phyloP scores from a whole-genome alignment of 345 rosid genomes.

The Arabis hirsuta region DNA sequence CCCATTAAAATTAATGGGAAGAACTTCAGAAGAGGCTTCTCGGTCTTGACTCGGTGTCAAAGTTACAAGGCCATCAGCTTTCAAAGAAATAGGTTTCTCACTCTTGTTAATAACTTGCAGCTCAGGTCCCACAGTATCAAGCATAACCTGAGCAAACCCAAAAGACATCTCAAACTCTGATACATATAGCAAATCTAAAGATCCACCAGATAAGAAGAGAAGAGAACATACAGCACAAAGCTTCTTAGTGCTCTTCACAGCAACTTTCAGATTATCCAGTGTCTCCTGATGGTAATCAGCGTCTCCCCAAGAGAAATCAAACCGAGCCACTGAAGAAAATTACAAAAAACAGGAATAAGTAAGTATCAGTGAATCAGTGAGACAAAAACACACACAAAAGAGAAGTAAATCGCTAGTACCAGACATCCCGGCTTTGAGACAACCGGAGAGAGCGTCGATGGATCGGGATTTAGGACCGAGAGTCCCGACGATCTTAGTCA shows the following conservation, averaged over 20 bases:
- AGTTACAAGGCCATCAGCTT: slow-evolving; percentile 73
- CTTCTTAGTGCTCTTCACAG: slow-evolving; percentile 80
- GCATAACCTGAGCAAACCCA: slow-evolving; percentile 69
- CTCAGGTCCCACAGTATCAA: slow-evolving; percentile 95
- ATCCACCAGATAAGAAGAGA: background rate
- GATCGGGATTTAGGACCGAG: slow-evolving; percentile 88
- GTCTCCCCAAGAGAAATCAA: slow-evolving; percentile 91
- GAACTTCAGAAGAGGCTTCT: slow-evolving; percentile 81
- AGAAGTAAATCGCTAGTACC: slow-evolving; percentile 46
- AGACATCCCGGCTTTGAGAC: slow-evolving; percentile 94
- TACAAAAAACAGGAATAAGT: background rate
- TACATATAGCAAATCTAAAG: slow-evolving; percentile 24
- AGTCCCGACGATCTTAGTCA: slow-evolving; percentile 97
- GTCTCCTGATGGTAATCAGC: slow-evolving; percentile 85
- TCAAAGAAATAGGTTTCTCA: slow-evolving; percentile 73
- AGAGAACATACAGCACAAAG: slow-evolving; percentile 75
- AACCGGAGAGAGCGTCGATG: slow-evolving; percentile 69
- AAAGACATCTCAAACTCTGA: background rate
- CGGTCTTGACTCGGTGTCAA: slow-evolving; percentile 77
- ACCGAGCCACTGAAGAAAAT: slow-evolving; percentile 68
- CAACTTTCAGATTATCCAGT: slow-evolving; percentile 72
- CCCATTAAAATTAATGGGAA: slow-evolving; percentile 93
- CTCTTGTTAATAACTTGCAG: slow-evolving; percentile 82
- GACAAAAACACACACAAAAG: background rate
- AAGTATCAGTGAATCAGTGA: background rate